Evolutionary conservation across 139 green algal species (phyloP).

Genomic region (Raphidocelis subcapitata): DNA sequence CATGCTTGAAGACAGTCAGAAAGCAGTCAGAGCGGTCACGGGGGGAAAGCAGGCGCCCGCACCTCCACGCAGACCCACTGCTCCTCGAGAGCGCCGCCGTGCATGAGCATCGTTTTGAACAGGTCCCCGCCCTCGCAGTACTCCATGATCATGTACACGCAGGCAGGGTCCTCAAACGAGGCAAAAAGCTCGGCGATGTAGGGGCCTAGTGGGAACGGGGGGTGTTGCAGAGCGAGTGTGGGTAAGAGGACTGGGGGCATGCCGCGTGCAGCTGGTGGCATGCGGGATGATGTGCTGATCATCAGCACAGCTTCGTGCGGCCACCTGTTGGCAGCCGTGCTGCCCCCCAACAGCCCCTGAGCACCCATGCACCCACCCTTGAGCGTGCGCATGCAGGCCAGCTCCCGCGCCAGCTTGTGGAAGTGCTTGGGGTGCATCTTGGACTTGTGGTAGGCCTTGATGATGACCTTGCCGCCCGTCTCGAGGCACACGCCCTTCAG

Average conservation of each 20-base stretch:
- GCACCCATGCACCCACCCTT: background rate
- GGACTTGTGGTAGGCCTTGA: slow-evolving; percentile 79
- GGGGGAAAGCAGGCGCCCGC: too few relatives aligned
- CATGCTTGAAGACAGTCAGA: too few relatives aligned
- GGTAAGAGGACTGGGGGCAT: background rate
- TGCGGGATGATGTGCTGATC: too few relatives aligned
- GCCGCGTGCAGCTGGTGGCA: background rate
- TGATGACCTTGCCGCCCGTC: slow-evolving; percentile 53
- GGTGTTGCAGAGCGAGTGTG: background rate
- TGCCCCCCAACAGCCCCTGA: too few relatives aligned
- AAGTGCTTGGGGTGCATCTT: slow-evolving; percentile 72
- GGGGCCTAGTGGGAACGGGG: slow-evolving; percentile 19
- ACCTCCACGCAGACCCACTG: slow-evolving; percentile 72
- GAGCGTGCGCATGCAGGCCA: slow-evolving; percentile 32
- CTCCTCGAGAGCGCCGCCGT: slow-evolving; percentile 63
- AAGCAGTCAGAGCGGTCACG: too few relatives aligned
- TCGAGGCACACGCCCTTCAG: slow-evolving; percentile 53
- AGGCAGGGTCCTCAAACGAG: slow-evolving; percentile 58
- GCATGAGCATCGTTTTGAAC: slow-evolving; percentile 71
- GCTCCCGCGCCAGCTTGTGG: slow-evolving; percentile 67
- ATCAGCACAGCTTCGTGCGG: too few relatives aligned
- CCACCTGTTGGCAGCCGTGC: too few relatives aligned
- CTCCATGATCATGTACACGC: slow-evolving; percentile 79
- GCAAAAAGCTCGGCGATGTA: slow-evolving; percentile 59
- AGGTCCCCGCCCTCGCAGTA: slow-evolving; percentile 78